Evolutionary conservation across 164 flowering plant genomes (phyloP).

Genomic region (Piper longum): DNA sequence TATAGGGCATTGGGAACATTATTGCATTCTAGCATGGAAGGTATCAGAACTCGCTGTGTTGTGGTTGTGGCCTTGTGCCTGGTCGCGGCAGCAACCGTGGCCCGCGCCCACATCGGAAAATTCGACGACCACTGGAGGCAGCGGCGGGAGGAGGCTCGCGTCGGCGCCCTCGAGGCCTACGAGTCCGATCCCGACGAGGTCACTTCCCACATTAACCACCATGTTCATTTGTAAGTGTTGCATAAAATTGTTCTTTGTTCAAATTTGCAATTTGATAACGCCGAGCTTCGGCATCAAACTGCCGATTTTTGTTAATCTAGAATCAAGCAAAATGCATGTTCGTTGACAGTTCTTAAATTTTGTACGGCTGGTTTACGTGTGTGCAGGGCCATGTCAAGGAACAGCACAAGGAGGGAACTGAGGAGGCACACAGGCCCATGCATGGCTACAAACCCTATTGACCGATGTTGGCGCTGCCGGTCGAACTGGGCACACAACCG

Average conservation of each 20-base stretch:
- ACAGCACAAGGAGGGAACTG: conserved; percentile 36
- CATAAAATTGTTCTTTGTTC: neutral
- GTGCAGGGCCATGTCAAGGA: conserved; percentile 25
- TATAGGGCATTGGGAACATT: neutral
- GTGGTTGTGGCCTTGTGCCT: neutral
- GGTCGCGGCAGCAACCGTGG: neutral
- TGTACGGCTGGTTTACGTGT: neutral
- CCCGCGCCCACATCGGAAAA: conserved; percentile 1
- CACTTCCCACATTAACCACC: neutral
- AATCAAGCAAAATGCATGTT: too few relatives aligned
- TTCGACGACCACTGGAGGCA: conserved; percentile 8
- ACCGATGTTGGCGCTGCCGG: conserved; percentile 65
- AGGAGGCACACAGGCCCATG: conserved; percentile 19
- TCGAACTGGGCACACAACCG: conserved; percentile 38
- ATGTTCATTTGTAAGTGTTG: conserved; percentile 3
- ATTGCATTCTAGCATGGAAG: neutral
- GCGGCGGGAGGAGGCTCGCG: conserved; percentile 2
- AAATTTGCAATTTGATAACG: too few relatives aligned
- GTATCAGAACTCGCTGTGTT: neutral
- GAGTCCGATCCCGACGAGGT: conserved; percentile 5
- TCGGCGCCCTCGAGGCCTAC: conserved; percentile 3
- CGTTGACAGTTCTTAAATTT: too few relatives aligned
- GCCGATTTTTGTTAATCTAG: neutral
- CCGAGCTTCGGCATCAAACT: neutral
- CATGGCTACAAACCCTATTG: conserved; percentile 62